Base-by-base conservation (phyloP, 768 basidiomycete genomes). In the Agrocybe pediades region DNA sequence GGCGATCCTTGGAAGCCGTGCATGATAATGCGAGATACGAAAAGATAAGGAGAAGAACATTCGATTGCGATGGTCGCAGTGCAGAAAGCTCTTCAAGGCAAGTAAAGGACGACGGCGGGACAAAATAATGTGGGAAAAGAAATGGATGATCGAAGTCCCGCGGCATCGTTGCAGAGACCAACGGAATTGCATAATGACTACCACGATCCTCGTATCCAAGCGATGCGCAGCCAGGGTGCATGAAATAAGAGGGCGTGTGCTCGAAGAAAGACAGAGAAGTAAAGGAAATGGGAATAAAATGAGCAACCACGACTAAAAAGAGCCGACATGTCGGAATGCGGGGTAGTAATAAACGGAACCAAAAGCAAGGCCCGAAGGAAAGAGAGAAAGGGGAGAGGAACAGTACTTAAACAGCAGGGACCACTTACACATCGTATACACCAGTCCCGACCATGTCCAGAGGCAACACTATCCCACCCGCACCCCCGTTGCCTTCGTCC, bases 401-500 rank as follows among this genome's bases (percentile, higher is more conserved):
- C 6, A 43, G 26, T 9, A 82, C 86, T 73, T 68, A 89, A n/a
- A n/a, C n/a, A n/a, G n/a, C n/a, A n/a, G n/a, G n/a, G n/a, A n/a
- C n/a, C n/a, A 36, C 33, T 36, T 36, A 36, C 88, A 83, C 76
- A 59, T 86, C 79, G 59, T 75, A 84, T 6, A 77, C 67, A 15
- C 79, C 79, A 33, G 71, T 76, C 1, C 77, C 78, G n/a, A 83
- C 72, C 66, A 85, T 69, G 49, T 83, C 68, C 56, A 90, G 63
- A 19, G 76, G 78, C 17, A 91, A 60, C 11, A 90, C 77, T 23
- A 86, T 70, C 4, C 89, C 89, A 23, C 70, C 77, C 2, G 65
- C 47, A 16, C 77, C 82, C 0, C 83, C 84, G 45, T 60, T 30
- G 17, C 83, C 83, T 49, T 76, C 70, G 20, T 64, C 61, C 46